Percentiles rank a stretch among this genome's conserved stretches.
Evolutionary conservation across 352 stramenopile genomes (phyloP).

Genomic region (Phytopythium chamaehyphon): DNA sequence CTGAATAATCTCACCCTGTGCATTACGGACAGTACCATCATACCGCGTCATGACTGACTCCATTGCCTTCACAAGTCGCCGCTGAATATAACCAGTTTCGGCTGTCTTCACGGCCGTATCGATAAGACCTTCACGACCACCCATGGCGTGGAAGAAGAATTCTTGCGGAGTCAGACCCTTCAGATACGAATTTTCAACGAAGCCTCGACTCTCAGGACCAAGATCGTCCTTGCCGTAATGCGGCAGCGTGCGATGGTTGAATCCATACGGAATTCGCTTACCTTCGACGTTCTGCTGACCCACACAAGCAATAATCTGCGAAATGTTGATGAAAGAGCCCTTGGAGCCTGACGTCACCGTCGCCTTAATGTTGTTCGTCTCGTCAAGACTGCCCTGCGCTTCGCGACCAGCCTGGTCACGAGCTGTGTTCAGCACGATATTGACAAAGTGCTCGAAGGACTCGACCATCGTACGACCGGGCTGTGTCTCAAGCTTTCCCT

Average conservation of each 20-base stretch:
- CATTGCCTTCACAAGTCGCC: slow-evolving; percentile 99
- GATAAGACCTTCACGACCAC: slow-evolving; percentile 98
- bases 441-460: slow-evolving; percentile 98
- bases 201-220: slow-evolving; percentile 96
- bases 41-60: slow-evolving; percentile 99
- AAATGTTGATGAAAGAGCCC: slow-evolving; percentile 99
- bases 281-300: slow-evolving; percentile 98
- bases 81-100: slow-evolving; percentile 99
- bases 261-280: slow-evolving; percentile 96
- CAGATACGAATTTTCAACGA: slow-evolving; percentile 99
- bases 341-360: slow-evolving; percentile 99
- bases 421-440: slow-evolving; percentile 92
- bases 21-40: slow-evolving; percentile 98
- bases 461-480: slow-evolving; percentile 99
- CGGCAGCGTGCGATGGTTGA: slow-evolving; percentile 94
- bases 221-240: slow-evolving; percentile 97
- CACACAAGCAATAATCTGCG: slow-evolving; percentile 99
- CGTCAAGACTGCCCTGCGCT: slow-evolving; percentile 86
- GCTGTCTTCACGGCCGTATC: slow-evolving; percentile 99
- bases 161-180: slow-evolving; percentile 93
- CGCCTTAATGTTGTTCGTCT: slow-evolving; percentile 99
- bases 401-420: slow-evolving; percentile 83
- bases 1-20: slow-evolving; percentile 83
- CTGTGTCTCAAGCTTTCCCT: slow-evolving; percentile 97
- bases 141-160: slow-evolving; percentile 99